These are phyloP conservation scores for Petunia hybrid DNA, from an alignment of 305 asterid species.

Conservation along the genomic window DNA sequence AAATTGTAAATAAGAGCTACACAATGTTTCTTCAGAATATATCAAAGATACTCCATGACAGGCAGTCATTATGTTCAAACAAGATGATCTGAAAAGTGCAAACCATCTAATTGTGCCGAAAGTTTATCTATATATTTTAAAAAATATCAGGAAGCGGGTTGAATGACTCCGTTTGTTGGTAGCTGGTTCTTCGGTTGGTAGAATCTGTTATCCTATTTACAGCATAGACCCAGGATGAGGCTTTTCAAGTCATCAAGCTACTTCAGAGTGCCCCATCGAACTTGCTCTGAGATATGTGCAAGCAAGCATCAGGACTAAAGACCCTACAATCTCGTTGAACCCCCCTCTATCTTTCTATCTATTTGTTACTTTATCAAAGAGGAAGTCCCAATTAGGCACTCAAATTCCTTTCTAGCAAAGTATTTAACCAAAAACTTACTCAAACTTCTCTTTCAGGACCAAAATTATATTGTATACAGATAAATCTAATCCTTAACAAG, in stretches of 20 bases:
- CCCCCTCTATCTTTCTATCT: constrained; percentile 15
- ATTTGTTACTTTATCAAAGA: constrained; percentile 15
- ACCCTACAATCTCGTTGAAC: not conserved
- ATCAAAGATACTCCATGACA: too few relatives aligned
- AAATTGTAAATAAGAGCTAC: not conserved
- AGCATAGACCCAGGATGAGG: constrained; percentile 13
- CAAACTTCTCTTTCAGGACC: not conserved
- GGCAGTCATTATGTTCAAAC: not conserved
- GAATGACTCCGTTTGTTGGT: not conserved
- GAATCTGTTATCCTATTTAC: not conserved
- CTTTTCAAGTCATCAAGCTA: not conserved
- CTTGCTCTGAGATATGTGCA: not conserved
- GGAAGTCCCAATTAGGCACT: constrained; percentile 7
- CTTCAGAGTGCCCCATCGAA: not conserved
- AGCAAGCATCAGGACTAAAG: constrained; percentile 4
- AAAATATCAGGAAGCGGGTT: not conserved
- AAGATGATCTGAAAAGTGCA: constrained; percentile 25
- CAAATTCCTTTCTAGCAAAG: not conserved
- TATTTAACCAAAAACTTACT: not conserved
- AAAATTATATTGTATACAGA: not conserved
- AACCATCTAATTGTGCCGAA: constrained; percentile 16
- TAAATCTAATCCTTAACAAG: not conserved
- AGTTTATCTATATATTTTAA: constrained; percentile 9
- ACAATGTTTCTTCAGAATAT: too few relatives aligned
- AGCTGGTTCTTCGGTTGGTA: not conserved